Conservation (phyloP, 176 grass and related monocot species). For the Rhynchospora pubera region DNA sequence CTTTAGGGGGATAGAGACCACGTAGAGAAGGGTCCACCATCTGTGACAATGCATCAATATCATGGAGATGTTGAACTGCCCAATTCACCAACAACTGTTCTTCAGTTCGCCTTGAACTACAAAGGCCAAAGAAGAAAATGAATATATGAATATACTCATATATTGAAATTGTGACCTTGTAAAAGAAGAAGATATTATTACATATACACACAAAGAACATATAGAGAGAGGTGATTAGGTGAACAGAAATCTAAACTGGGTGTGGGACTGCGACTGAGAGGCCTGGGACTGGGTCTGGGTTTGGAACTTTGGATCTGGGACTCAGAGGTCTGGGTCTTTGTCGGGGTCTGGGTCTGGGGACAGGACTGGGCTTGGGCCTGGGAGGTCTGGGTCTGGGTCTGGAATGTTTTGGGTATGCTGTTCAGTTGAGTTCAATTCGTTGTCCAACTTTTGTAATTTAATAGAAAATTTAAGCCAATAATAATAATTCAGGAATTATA, state of each 20-base stretch:
- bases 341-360: no score
- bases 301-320: neutral
- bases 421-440: neutral
- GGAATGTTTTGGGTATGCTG: neutral
- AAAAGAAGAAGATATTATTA: neutral
- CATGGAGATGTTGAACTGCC: conserved; percentile 59
- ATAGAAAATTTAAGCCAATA: conserved; percentile 7
- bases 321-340: no score
- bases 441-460: neutral
- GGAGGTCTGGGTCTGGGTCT: no score
- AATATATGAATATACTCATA: neutral
- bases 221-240: no score
- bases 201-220: neutral
- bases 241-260: neutral
- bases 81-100: conserved; percentile 68
- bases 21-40: conserved; percentile 75
- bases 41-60: conserved; percentile 40
- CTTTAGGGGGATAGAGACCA: conserved; percentile 68
- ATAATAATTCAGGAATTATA: no score
- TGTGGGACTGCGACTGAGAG: no score
- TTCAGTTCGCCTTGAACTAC: conserved; percentile 51
- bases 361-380: no score
- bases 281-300: no score
- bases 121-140: neutral
- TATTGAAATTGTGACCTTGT: neutral